Evolutionary conservation across 805 yeast genomes (phyloP).

Genomic region (Spathaspora passalidarum): DNA sequence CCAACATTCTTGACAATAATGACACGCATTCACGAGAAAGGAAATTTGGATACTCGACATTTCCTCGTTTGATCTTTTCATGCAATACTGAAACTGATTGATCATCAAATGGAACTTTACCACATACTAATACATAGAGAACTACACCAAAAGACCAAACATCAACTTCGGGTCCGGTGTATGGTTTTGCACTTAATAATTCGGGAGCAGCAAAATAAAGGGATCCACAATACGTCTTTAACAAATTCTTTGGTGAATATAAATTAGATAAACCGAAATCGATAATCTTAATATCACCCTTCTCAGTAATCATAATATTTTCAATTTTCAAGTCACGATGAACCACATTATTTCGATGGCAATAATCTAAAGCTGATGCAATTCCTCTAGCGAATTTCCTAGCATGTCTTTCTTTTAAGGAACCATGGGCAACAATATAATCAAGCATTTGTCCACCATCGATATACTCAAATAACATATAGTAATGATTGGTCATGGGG

Average conservation of each 20-base stretch:
- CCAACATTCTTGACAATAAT: slow-evolving; percentile 81
- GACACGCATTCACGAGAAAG: slow-evolving; percentile 79
- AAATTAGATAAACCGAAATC: slow-evolving; percentile 95
- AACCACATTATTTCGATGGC: slow-evolving; percentile 91
- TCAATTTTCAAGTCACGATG: slow-evolving; percentile 97
- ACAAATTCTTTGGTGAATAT: slow-evolving; percentile 64
- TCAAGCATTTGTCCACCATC: slow-evolving; percentile 98
- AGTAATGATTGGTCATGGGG: slow-evolving; percentile 94
- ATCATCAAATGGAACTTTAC: slow-evolving; percentile 97
- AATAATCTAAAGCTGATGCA: slow-evolving; percentile 88
- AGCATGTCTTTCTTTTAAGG: slow-evolving; percentile 89
- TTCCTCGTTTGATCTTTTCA: slow-evolving; percentile 88
- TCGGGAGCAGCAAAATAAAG: slow-evolving; percentile 99
- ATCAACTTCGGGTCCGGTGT: slow-evolving; percentile 95
- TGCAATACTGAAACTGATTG: slow-evolving; percentile 88
- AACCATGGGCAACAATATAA: slow-evolving; percentile 94
- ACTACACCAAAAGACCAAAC: slow-evolving; percentile 99
- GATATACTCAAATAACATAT: slow-evolving; percentile 94
- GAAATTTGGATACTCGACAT: slow-evolving; percentile 85
- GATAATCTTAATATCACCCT: slow-evolving; percentile 92
- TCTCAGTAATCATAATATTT: slow-evolving; percentile 88
- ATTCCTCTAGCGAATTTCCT: slow-evolving; percentile 93
- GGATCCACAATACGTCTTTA: slow-evolving; percentile 96
- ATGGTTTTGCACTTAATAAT: slow-evolving; percentile 85
- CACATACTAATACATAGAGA: slow-evolving; percentile 90